A percentile compares a stretch with the other conserved stretches of the same genome.
Conservation (phyloP, 2,329 filamentous ascomycete genomes). For the Lachnellula cervina region DNA sequence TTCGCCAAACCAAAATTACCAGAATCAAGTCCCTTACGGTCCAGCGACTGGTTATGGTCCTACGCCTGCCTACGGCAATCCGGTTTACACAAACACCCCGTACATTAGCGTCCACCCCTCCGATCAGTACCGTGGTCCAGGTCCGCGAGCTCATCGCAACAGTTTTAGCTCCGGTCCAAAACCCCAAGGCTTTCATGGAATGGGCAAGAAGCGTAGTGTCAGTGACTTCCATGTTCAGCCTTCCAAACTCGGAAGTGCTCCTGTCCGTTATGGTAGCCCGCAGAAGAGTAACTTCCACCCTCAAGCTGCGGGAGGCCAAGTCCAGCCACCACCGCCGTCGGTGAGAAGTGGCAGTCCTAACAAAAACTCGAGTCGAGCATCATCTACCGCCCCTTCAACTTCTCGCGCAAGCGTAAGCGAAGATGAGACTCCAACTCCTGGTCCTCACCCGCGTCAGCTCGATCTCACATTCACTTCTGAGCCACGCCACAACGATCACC, state of each 20-base stretch:
- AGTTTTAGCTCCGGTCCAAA: background rate
- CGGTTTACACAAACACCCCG: background rate
- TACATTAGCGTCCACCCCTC: background rate
- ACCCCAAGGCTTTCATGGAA: background rate
- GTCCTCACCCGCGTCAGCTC: slow-evolving; percentile 3
- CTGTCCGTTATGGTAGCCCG: slow-evolving; percentile 1
- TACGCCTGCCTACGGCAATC: background rate
- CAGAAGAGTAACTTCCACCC: background rate
- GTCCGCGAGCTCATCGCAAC: background rate
- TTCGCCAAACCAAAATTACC: background rate
- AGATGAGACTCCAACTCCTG: slow-evolving; percentile 12
- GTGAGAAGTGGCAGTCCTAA: background rate
- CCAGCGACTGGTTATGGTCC: background rate
- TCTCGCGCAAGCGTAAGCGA: background rate
- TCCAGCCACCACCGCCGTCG: background rate
- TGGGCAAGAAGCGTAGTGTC: background rate
- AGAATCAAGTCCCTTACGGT: background rate
- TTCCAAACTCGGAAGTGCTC: slow-evolving; percentile 4
- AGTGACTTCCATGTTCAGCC: background rate
- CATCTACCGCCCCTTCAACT: background rate
- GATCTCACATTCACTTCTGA: slow-evolving; percentile 15
- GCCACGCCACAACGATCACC: slow-evolving; percentile 3
- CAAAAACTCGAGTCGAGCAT: background rate
- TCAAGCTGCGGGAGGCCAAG: background rate
- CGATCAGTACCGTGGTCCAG: background rate